Conservation (phyloP, 441 rosid genomes). For the Jatropha podagrica region DNA sequence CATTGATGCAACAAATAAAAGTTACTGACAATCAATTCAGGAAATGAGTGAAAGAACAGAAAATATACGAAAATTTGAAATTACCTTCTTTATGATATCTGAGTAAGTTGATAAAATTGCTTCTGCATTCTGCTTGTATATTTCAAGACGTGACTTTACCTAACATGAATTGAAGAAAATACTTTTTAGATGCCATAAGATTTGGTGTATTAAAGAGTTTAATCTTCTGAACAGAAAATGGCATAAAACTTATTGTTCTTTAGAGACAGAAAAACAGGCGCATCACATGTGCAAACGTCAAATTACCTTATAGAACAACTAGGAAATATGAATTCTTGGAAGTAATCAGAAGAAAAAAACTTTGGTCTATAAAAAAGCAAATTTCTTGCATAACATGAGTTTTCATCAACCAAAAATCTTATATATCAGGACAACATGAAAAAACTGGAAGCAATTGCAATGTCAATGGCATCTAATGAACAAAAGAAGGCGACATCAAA, state of each 20-base stretch:
- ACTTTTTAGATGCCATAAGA: constrained; percentile 9
- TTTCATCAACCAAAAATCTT: not conserved
- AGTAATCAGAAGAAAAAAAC: not conserved
- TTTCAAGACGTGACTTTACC: constrained; percentile 82
- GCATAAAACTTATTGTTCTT: not conserved
- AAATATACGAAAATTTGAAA: constrained; percentile 2
- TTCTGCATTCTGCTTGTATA: constrained; percentile 77
- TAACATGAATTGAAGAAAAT: constrained; percentile 25
- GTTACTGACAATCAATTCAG: constrained; percentile 3
- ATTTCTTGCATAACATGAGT: not conserved
- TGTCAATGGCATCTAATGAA: too few relatives aligned
- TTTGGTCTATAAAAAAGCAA: not conserved
- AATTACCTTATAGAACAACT: not conserved
- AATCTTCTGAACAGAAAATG: not conserved
- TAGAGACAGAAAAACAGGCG: not conserved
- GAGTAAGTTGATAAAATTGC: constrained; percentile 61
- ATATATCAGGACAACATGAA: not conserved
- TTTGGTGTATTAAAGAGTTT: not conserved
- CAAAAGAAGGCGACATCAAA: not conserved
- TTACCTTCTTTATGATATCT: constrained; percentile 62
- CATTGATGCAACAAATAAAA: constrained; percentile 17
- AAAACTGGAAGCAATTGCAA: not conserved
- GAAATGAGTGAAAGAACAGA: constrained; percentile 2
- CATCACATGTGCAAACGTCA: not conserved
- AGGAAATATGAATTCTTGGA: not conserved